Evolutionary conservation across 176 grass and related monocot species (phyloP).

Genomic region (Oropetium thomaeum): DNA sequence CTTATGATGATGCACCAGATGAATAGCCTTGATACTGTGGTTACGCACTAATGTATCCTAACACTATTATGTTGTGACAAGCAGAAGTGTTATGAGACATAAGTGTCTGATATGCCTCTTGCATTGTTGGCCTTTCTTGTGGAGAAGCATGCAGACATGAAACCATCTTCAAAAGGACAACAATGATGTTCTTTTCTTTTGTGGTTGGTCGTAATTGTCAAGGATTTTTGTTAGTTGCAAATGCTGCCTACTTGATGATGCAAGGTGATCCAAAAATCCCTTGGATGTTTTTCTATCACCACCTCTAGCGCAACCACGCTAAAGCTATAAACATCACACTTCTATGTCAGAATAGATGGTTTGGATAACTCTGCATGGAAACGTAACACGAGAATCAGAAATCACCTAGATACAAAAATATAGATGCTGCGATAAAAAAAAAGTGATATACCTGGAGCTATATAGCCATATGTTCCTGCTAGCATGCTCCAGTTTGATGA

Average conservation of each 20-base stretch:
- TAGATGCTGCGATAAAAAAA: too few relatives aligned
- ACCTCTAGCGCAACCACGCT: background rate
- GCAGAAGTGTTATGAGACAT: too few relatives aligned
- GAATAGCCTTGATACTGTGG: too few relatives aligned
- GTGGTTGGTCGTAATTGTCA: background rate
- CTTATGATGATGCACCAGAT: too few relatives aligned
- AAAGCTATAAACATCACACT: constrained; percentile 25
- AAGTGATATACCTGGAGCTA: background rate
- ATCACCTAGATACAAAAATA: too few relatives aligned
- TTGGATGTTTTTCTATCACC: background rate
- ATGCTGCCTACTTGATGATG: background rate
- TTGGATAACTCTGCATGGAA: background rate
- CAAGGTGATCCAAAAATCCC: background rate
- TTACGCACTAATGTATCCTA: too few relatives aligned
- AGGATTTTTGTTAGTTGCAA: background rate
- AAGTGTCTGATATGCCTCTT: background rate
- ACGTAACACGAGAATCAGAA: background rate
- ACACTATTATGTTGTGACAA: too few relatives aligned
- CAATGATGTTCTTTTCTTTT: background rate
- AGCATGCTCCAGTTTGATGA: constrained; percentile 13
- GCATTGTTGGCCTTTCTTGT: background rate
- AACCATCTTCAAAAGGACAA: background rate
- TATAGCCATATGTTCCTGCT: background rate
- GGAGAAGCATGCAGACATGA: background rate
- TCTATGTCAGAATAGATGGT: background rate